Base-by-base conservation (phyloP, 176 grass and related monocot species). In the Chloris gayana region DNA sequence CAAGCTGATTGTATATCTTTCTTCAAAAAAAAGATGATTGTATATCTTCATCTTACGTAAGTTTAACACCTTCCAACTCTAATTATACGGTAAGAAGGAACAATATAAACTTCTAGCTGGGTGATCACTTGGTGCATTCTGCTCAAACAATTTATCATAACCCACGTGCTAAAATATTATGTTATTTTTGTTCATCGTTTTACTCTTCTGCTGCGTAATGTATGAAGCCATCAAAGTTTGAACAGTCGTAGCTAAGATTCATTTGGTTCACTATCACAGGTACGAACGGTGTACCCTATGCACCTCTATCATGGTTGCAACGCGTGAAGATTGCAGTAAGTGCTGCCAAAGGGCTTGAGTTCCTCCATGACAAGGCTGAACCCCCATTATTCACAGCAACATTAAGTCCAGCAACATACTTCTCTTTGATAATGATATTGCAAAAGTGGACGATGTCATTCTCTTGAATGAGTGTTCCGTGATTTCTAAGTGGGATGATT, bases 351-450 rank as follows among this genome's bases (percentile, higher is more conserved):
- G 92, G 92, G 51, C 89, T 94, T 3, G 92, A 85, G 56, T 94
- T 91, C 81, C 80, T 94, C 69, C 89, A 94, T 79, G 92, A 94
- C 81, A 94, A 89, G 87, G 89, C 84, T 57, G 86, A 94, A 22
- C 89, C 89, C 86, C 85, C 50, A 76, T 94, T 75, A 91, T 94
- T 21, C 21, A n/a, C 51, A n/a, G 61, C 92, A 94, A 94, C 64
- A 94, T 94, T 30, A 94, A 89, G 41, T 94, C 92, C 30, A 94
- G 89, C 89, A 94, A 94, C 75, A 81, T 94, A 58, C 83, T 94
- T 63, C 86, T 94, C 37, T 94, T 94, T 68, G 92, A 94, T 64
- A 84, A 94, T 58, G 84, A 91, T 82, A 77, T 89, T 54, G 86
- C 89, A 79, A 94, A 94, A 74, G 76, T 94, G 54, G 92, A 86